These are phyloP conservation scores for Pseudovirgaria hyperparasitica DNA, from an alignment of 2,329 filamentous ascomycete genomes.

Conservation along the genomic window DNA sequence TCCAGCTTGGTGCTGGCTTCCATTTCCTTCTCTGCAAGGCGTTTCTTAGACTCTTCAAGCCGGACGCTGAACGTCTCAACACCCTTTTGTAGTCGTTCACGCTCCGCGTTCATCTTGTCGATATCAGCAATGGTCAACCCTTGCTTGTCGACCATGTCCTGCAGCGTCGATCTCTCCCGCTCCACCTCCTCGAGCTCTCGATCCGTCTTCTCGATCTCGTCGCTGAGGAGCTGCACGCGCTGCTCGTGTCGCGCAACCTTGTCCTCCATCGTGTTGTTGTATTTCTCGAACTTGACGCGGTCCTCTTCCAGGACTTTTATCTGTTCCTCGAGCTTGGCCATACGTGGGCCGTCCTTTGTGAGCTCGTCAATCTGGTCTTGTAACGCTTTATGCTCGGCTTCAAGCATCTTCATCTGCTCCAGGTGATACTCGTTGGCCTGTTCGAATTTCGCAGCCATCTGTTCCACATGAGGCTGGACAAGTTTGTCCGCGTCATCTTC, in stretches of 20 bases:
- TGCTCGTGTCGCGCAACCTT: constrained; percentile 82
- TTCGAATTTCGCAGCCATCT: constrained; percentile 82
- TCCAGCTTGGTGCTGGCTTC: constrained; percentile 79
- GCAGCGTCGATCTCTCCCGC: constrained; percentile 65
- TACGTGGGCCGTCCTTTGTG: constrained; percentile 73
- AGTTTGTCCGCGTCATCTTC: constrained; percentile 83
- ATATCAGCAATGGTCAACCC: constrained; percentile 97
- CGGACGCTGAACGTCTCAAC: constrained; percentile 64
- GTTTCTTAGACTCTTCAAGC: constrained; percentile 74
- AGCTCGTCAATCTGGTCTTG: constrained; percentile 80
- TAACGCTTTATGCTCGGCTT: constrained; percentile 71
- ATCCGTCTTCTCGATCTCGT: constrained; percentile 73
- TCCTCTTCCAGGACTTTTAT: constrained; percentile 93
- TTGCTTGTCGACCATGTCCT: constrained; percentile 79
- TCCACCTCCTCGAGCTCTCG: constrained; percentile 74
- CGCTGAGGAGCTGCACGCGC: constrained; percentile 68
- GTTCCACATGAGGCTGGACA: constrained; percentile 70
- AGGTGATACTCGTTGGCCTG: constrained; percentile 71
- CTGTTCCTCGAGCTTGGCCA: constrained; percentile 72
- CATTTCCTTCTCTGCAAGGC: constrained; percentile 73
- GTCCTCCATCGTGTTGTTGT: constrained; percentile 72
- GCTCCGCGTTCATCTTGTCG: constrained; percentile 94
- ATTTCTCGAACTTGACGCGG: constrained; percentile 87
- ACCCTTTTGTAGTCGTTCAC: constrained; percentile 81
- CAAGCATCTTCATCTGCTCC: constrained; percentile 71